Percentiles rank a stretch among this genome's conserved stretches.
Conservation (phyloP, 139 green algal genomes). For the Zygnema circumcarinatum region DNA sequence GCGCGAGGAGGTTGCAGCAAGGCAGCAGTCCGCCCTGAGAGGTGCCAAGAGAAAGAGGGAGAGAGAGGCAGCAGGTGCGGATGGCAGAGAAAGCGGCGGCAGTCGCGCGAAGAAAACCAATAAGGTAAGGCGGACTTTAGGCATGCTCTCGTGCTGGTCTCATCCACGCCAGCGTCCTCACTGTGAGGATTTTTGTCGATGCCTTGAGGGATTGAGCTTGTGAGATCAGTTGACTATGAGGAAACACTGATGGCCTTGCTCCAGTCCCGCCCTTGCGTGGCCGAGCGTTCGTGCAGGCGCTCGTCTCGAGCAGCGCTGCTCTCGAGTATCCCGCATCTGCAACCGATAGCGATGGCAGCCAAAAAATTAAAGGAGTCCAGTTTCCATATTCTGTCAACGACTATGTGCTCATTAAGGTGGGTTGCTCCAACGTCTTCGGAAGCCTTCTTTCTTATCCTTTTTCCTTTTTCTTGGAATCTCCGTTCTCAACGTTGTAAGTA, state of each 20-base stretch:
- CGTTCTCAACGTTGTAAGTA: too few species aligned
- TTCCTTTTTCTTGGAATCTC: too few species aligned
- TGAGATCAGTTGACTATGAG: too few species aligned
- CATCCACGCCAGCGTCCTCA: too few species aligned
- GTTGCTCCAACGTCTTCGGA: too few species aligned
- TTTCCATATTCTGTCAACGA: constrained; percentile 54
- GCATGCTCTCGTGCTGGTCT: too few species aligned
- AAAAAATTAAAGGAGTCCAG: constrained; percentile 26
- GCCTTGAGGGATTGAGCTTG: too few species aligned
- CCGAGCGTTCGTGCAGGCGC: not conserved
- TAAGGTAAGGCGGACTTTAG: not conserved
- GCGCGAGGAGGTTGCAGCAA: constrained; percentile 6
- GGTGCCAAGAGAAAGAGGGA: constrained; percentile 9
- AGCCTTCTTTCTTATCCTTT: too few species aligned
- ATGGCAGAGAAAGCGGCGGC: not conserved
- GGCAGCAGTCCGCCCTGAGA: not conserved
- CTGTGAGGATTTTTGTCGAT: too few species aligned
- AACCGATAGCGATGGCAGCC: not conserved
- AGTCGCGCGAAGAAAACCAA: not conserved
- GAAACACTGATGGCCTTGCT: too few species aligned
- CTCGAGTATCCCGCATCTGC: not conserved
- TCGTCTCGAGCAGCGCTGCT: not conserved
- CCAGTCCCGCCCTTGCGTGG: too few species aligned
- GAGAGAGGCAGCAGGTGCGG: not conserved
- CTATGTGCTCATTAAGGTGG: constrained; percentile 52